Percentiles rank a stretch among this genome's conserved stretches.
These are phyloP conservation scores for Solanum sejunctum DNA, from an alignment of 257 asterid species.

Conservation along the genomic window DNA sequence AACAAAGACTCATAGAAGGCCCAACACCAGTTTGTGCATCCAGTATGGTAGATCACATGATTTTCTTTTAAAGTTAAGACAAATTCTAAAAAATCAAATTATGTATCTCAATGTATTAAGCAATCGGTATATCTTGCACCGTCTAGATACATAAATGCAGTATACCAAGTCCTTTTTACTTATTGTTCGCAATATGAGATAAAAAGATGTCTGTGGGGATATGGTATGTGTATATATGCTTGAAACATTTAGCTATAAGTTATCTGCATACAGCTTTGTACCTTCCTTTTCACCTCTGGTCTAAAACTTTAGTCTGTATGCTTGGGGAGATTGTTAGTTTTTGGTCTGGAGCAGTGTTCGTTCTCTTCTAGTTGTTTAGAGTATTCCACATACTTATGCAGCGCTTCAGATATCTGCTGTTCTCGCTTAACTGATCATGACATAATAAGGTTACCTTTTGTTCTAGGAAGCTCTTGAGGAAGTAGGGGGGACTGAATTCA, in stretches of 20 bases:
- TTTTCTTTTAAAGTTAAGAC: background rate
- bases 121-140: background rate
- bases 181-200: background rate
- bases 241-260: background rate
- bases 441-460: conserved; percentile 7
- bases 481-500: conserved; percentile 38
- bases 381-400: background rate
- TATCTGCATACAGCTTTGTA: background rate
- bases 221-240: background rate
- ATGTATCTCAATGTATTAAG: background rate
- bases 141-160: background rate
- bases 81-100: background rate
- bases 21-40: background rate
- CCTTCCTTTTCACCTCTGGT: background rate
- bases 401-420: background rate
- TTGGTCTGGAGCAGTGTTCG: background rate
- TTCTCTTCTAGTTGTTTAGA: background rate
- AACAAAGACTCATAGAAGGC: background rate
- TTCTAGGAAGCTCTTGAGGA: conserved; percentile 38
- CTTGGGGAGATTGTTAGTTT: background rate
- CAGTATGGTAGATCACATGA: background rate
- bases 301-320: background rate
- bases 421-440: background rate
- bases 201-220: background rate
- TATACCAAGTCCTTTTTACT: background rate